Evolutionary conservation across 441 rosid species (phyloP).

Genomic region (Brassica hybrid): DNA sequence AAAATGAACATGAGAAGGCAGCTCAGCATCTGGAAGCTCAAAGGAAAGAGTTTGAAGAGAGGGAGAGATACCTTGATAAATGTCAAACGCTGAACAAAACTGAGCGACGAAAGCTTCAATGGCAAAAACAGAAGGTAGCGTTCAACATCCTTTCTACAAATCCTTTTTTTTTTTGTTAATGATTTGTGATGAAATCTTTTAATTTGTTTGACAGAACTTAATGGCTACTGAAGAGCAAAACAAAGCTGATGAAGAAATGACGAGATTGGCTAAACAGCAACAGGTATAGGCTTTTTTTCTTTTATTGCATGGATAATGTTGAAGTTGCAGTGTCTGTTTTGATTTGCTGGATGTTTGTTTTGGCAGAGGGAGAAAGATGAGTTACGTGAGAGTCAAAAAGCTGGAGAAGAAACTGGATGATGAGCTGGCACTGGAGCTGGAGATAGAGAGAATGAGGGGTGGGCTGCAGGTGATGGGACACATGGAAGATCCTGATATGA

Average conservation of each 20-base stretch:
- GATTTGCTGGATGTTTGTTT: slow-evolving; percentile 21
- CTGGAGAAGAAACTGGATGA: slow-evolving; percentile 58
- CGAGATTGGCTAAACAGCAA: slow-evolving; percentile 59
- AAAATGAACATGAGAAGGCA: slow-evolving; percentile 51
- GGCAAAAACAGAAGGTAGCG: slow-evolving; percentile 59
- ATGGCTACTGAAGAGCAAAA: slow-evolving; percentile 67
- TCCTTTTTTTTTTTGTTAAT: background rate
- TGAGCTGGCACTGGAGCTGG: slow-evolving; percentile 65
- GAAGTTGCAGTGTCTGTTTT: background rate
- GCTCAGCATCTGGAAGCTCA: slow-evolving; percentile 45
- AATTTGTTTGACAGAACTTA: slow-evolving; percentile 50
- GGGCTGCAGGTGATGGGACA: slow-evolving; percentile 59
- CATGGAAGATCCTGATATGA: slow-evolving; percentile 46
- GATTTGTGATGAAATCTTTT: background rate
- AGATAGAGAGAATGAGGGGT: slow-evolving; percentile 65
- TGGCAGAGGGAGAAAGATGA: slow-evolving; percentile 60
- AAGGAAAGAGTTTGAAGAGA: slow-evolving; percentile 46
- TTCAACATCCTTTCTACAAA: background rate
- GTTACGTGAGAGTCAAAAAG: slow-evolving; percentile 51
- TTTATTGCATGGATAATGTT: background rate
- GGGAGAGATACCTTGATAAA: slow-evolving; percentile 52
- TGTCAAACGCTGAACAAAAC: slow-evolving; percentile 57
- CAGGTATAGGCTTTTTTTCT: slow-evolving; percentile 46
- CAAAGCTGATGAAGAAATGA: slow-evolving; percentile 55
- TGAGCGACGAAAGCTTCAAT: slow-evolving; percentile 54